phyloP scores from a whole-genome alignment of 352 stramenopile species.

The Globisporangium ultimum region DNA sequence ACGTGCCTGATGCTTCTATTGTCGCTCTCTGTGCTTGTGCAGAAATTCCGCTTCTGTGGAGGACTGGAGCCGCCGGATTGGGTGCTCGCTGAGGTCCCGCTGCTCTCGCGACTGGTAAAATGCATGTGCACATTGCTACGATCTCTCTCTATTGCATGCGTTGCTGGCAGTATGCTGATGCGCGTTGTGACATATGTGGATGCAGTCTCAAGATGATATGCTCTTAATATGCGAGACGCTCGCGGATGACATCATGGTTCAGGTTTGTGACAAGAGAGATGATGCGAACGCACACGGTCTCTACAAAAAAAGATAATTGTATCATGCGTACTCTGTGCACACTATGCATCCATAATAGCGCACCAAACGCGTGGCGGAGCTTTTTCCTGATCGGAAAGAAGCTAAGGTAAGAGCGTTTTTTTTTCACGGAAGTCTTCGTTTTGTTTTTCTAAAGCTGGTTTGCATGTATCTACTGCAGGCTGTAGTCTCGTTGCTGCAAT shows the following conservation, averaged over 20 bases:
- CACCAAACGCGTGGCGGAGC: background rate
- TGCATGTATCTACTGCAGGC: background rate
- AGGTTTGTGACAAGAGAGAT: background rate
- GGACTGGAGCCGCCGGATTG: slow-evolving; percentile 64
- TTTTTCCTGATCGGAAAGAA: background rate
- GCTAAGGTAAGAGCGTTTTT: background rate
- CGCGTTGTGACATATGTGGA: background rate
- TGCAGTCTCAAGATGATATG: background rate
- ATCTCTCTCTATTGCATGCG: no score
- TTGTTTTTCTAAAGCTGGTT: background rate
- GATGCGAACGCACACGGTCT: background rate
- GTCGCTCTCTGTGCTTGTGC: background rate
- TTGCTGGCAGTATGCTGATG: no score
- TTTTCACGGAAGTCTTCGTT: background rate
- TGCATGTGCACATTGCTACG: background rate
- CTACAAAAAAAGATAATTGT: no score
- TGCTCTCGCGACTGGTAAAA: background rate
- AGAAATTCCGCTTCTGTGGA: slow-evolving; percentile 58
- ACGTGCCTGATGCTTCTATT: no score
- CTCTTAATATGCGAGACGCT: background rate
- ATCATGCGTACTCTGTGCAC: no score
- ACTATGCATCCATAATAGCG: no score
- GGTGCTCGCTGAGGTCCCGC: slow-evolving; percentile 43
- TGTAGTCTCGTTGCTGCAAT: slow-evolving; percentile 1
- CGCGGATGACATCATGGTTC: background rate